Base-by-base conservation (phyloP, 257 asterid species). In the Mitragyna speciosa region DNA sequence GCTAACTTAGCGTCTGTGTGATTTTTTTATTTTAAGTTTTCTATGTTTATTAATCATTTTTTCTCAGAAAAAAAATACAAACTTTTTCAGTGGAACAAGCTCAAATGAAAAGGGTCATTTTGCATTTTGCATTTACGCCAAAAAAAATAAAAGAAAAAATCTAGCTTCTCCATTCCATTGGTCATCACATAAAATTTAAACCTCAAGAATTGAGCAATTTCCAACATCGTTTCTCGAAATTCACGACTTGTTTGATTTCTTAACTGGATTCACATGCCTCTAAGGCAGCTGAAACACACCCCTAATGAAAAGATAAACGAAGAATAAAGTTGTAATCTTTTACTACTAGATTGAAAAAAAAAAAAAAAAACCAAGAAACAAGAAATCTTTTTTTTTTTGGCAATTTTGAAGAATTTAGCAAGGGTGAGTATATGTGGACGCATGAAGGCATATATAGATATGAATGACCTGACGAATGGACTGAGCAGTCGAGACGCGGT, bases 401-500 rank as follows among this genome's bases (percentile, higher is more conserved):
- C 41, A 36, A 36, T 36, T 36, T 36, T 36, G 41, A 36, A 36
- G 41, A 36, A 36, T 36, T 36, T 36, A 36, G 41, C 41, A 36
- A 36, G 41, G 41, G 41, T 4, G 41, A 36, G 41, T 36, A 1
- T 36, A 36, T 36, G 41, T 36, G 41, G 41, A 36, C 41, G 41
- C 6, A 45, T 45, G 49, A 45, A 45, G 49, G 7, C 49, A 45
- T 6, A 45, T 5, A 45, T 45, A 4, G 4, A 72, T 56, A 31
- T 6, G 6, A 56, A 20, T 19, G 58, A 89, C 94, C 91, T 88
- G 84, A 63, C 90, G 90, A 61, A 90, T 83, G n/a, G 88, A 81
- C 19, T 47, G 79, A 66, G 91, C 87, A 16, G 92, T 48, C 75
- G 90, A 83, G 78, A 61, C 28, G 76, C 83, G 86, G 67, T 90